phyloP scores from a whole-genome alignment of 2,329 filamentous ascomycete genomes.

The Colletotrichum musicola region DNA sequence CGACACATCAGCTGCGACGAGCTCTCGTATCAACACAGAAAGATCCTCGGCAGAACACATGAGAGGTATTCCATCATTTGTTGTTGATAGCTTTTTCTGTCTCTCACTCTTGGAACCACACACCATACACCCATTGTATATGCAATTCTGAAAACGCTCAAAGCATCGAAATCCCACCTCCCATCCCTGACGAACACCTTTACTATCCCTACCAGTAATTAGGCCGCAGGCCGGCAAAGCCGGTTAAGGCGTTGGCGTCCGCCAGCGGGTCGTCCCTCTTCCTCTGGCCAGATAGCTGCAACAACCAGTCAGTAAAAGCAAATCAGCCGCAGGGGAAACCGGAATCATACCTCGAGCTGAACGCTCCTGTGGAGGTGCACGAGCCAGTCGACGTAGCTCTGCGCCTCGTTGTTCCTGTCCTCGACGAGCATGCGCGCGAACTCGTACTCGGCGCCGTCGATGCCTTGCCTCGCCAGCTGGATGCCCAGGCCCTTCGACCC shows the following conservation, averaged over 20 bases:
- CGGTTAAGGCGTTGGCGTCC: slow-evolving; percentile 62
- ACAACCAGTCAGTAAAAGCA: slow-evolving; percentile 29
- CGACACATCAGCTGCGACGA: too few relatives aligned
- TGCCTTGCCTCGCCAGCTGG: slow-evolving; percentile 89
- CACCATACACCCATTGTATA: slow-evolving; percentile 32
- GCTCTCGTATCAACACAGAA: background rate
- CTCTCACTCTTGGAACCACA: background rate
- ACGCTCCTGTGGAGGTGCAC: slow-evolving; percentile 95
- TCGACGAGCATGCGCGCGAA: slow-evolving; percentile 93
- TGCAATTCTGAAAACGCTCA: slow-evolving; percentile 37
- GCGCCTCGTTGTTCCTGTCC: slow-evolving; percentile 96
- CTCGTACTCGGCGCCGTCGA: slow-evolving; percentile 96
- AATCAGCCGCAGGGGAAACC: background rate
- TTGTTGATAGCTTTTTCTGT: slow-evolving; percentile 1
- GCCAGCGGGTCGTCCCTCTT: slow-evolving; percentile 74
- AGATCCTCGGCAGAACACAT: background rate
- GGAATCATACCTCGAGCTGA: slow-evolving; percentile 79
- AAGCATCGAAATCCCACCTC: slow-evolving; percentile 20
- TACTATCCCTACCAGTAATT: slow-evolving; percentile 66
- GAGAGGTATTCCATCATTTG: slow-evolving; percentile 4
- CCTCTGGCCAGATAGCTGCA: slow-evolving; percentile 75
- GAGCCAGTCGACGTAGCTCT: slow-evolving; percentile 98
- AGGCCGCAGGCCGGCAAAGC: slow-evolving; percentile 70
- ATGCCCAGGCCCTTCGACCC: slow-evolving; percentile 90
- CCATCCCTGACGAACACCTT: background rate